Evolutionary conservation across 305 asterid species (phyloP).

Genomic region (Andrographis paniculata): DNA sequence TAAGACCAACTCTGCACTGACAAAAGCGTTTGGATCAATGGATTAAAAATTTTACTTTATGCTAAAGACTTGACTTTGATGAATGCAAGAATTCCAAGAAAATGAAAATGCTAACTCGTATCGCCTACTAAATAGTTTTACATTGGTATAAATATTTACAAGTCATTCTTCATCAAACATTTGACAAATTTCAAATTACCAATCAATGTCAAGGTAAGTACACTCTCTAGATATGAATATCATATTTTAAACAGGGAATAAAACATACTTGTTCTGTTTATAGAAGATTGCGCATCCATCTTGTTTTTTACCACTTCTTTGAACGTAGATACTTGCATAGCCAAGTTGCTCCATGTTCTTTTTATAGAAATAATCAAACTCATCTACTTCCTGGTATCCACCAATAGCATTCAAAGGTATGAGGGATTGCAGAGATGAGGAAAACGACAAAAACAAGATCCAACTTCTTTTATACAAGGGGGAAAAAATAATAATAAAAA

Average conservation of each 20-base stretch:
- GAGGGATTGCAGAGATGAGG: conserved; percentile 1
- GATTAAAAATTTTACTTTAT: neutral
- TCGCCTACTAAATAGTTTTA: no score
- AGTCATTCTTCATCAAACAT: no score
- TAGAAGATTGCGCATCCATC: conserved; percentile 94
- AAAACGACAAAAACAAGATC: neutral
- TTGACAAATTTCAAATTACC: conserved; percentile 9
- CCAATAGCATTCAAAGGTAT: conserved; percentile 11
- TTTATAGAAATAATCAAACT: conserved; percentile 75
- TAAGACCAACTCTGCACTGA: conserved; percentile 76
- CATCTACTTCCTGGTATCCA: conserved; percentile 70
- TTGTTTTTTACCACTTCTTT: conserved; percentile 78
- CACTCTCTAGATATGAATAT: neutral
- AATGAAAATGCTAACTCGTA: no score
- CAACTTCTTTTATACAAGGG: neutral
- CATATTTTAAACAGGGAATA: conserved; percentile 6
- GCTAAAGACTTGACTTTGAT: neutral
- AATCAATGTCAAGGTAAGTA: neutral
- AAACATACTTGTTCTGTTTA: conserved; percentile 43
- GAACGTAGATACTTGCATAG: conserved; percentile 66
- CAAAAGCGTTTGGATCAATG: conserved; percentile 7
- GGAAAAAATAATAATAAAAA: conserved; percentile 7
- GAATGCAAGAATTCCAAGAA: neutral
- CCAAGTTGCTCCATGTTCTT: conserved; percentile 68
- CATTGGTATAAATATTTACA: no score